Base-by-base conservation (phyloP, 345 rosid genomes). In the Psidium friedrichsthalianum region DNA sequence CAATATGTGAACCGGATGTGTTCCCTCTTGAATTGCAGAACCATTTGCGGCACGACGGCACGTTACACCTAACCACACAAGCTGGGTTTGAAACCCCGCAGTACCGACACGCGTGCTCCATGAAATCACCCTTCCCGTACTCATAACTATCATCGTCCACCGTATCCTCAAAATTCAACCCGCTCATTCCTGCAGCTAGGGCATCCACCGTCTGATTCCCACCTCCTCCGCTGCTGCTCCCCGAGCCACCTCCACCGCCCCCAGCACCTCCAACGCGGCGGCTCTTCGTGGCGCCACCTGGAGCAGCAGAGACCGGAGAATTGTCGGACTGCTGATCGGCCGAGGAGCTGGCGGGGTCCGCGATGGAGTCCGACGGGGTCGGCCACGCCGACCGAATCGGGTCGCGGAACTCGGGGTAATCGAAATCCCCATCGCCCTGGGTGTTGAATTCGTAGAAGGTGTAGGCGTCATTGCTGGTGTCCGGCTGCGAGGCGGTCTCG, bases 11-110 rank as follows among this genome's bases (percentile, higher is more conserved):
- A 52, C 99, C 99, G 0, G 99, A 98, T 44, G 99, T 98, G 87
- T 98, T 98, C 82, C 99, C 99, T 85, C 99, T 93, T 10, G 99
- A 98, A 90, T 98, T 98, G 86, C 99, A 98, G 86, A 98, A 98
- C 99, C 99, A 98, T 90, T 98, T 98, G 82, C 99, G 90, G 87
- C 99, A 98, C 0, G 99, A 98, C 18, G 99, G 98, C 83, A 96
- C 98, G 87, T 98, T 98, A 83, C 99, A 98, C 88, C 99, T 91
- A 53, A 94, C 99, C 55, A 98, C 99, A 64, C 99, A 98, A 10
- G 99, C 96, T 9, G 99, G 99, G 85, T 98, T 98, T 25, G 99
- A 93, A 87, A 96, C 98, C 54, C 99, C 99, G 61, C 99, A 98
- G 89, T 98, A 98, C 87, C 95, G 90, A 84, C 99, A 98, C 0